Percentiles rank a stretch among this genome's conserved stretches.
Conservation (phyloP, 805 yeast species). For the Candida verbasci region DNA sequence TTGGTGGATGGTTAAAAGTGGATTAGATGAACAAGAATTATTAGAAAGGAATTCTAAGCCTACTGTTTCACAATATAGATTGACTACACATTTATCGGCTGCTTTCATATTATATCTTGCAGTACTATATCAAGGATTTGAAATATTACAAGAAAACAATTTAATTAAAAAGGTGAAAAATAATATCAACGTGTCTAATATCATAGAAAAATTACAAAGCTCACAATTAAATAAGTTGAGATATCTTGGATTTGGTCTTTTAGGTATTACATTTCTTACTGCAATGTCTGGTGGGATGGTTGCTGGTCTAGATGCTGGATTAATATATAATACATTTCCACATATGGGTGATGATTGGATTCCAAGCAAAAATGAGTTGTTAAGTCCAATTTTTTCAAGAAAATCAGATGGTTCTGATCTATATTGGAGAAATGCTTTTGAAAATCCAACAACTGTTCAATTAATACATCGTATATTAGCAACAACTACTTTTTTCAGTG, state of each 20-base stretch:
- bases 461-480: constrained; percentile 86
- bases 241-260: constrained; percentile 48
- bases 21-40: constrained; percentile 76
- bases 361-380: constrained; percentile 74
- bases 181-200: constrained; percentile 45
- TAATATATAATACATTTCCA: constrained; percentile 94
- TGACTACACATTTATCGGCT: constrained; percentile 90
- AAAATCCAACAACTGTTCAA: constrained; percentile 95
- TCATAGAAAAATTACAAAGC: constrained; percentile 56
- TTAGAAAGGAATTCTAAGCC: constrained; percentile 85
- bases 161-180: constrained; percentile 44
- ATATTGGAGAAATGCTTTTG: constrained; percentile 89
- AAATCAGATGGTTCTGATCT: constrained; percentile 64
- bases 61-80: constrained; percentile 93
- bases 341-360: constrained; percentile 85
- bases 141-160: constrained; percentile 67
- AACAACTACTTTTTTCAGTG: constrained; percentile 67
- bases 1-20: constrained; percentile 99
- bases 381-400: constrained; percentile 70
- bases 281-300: constrained; percentile 98
- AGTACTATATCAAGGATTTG: constrained; percentile 87
- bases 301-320: constrained; percentile 97
- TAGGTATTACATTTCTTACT: constrained; percentile 74
- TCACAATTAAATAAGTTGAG: constrained; percentile 59
- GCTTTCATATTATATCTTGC: constrained; percentile 86